Percentiles rank a stretch among this genome's conserved stretches.
These are phyloP conservation scores for Glomus cerebriforme DNA, from an alignment of 192 early-diverging fungal genomes.

Conservation along the genomic window DNA sequence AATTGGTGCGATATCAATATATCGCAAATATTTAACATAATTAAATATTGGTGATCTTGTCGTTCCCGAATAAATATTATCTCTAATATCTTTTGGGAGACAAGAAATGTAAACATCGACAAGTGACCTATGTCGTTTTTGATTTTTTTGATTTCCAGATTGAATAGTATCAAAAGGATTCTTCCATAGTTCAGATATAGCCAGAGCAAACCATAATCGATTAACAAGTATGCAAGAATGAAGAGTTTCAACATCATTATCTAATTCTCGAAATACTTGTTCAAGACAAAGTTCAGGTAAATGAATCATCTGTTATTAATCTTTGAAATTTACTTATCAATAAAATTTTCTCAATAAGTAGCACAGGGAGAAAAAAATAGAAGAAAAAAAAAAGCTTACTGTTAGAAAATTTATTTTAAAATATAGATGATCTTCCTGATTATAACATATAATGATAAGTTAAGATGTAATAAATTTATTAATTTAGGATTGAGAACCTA, in stretches of 20 bases:
- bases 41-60: neutral
- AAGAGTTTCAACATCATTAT: neutral
- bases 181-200: neutral
- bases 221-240: neutral
- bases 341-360: too few species aligned
- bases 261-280: neutral
- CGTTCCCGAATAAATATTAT: neutral
- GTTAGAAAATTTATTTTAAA: too few species aligned
- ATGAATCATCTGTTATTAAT: neutral
- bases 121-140: neutral
- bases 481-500: too few species aligned
- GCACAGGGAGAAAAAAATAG: too few species aligned
- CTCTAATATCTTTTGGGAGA: neutral
- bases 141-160: neutral
- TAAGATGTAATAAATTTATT: too few species aligned
- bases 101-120: neutral
- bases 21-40: neutral
- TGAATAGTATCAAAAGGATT: neutral
- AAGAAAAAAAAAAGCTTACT: too few species aligned
- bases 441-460: too few species aligned
- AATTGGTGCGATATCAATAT: neutral
- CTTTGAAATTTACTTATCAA: too few species aligned
- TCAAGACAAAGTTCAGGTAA: neutral
- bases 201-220: neutral
- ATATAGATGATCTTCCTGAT: too few species aligned